A percentile compares a stretch with the other conserved stretches of the same genome.
These are phyloP conservation scores for Trypanosoma rangeli DNA, from an alignment of 208 protist genomes.

Conservation along the genomic window DNA sequence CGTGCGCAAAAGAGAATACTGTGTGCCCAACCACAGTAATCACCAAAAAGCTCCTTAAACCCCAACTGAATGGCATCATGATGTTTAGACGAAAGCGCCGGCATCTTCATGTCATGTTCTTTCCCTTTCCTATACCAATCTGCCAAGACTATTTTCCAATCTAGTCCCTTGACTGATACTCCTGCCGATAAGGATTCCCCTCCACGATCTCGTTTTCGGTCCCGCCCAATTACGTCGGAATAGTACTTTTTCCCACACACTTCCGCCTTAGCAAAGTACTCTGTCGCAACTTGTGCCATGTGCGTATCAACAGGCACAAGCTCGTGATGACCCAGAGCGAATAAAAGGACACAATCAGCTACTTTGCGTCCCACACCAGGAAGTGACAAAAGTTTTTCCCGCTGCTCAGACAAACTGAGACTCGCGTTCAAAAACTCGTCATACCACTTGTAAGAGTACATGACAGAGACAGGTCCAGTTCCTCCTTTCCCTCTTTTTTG, in stretches of 20 bases:
- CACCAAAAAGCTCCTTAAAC: constrained; percentile 60
- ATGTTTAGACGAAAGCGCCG: constrained; percentile 38
- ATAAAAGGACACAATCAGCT: constrained; percentile 82
- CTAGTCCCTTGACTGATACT: background rate
- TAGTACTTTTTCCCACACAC: background rate
- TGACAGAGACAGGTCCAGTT: background rate
- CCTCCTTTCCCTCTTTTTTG: background rate
- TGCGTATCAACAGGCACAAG: constrained; percentile 90
- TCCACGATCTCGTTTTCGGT: constrained; percentile 3
- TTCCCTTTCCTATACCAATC: constrained; percentile 23
- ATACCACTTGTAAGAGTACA: constrained; percentile 48
- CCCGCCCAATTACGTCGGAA: background rate
- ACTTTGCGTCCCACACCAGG: constrained; percentile 83
- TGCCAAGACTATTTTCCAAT: constrained; percentile 9
- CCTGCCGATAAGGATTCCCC: background rate
- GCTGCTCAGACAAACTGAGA: constrained; percentile 30
- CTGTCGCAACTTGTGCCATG: constrained; percentile 71
- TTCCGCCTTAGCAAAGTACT: constrained; percentile 33
- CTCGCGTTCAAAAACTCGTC: constrained; percentile 25
- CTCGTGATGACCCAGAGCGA: constrained; percentile 52
- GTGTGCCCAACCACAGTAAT: constrained; percentile 73
- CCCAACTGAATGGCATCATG: constrained; percentile 77
- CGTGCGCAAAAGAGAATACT: constrained; percentile 72
- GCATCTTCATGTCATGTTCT: constrained; percentile 18
- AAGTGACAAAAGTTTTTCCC: constrained; percentile 46